These are phyloP conservation scores for Oryza officinalis DNA, from an alignment of 176 grass and related monocot species.

Conservation along the genomic window DNA sequence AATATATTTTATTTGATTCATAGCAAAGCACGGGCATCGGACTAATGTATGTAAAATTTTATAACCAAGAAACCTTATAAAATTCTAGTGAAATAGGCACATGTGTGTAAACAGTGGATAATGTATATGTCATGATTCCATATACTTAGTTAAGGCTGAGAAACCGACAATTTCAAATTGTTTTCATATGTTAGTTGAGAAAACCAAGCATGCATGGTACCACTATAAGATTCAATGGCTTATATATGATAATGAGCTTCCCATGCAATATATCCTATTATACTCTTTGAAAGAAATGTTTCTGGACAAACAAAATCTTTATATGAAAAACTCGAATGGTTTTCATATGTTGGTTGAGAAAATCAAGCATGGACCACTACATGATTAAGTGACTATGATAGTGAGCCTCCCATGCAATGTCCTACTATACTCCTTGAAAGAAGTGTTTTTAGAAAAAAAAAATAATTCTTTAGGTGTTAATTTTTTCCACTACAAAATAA, in stretches of 20 bases:
- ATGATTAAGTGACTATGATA: background rate
- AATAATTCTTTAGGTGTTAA: background rate
- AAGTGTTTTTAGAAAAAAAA: background rate
- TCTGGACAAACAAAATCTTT: background rate
- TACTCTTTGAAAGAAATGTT: background rate
- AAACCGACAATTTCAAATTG: background rate
- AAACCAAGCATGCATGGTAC: background rate
- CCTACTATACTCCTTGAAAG: background rate
- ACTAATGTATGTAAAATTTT: background rate
- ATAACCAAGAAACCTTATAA: background rate
- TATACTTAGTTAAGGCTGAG: background rate
- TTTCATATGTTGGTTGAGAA: background rate
- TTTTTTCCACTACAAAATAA: background rate
- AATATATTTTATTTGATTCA: too few species aligned
- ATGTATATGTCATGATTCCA: background rate
- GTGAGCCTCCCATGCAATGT: background rate
- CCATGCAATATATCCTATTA: background rate
- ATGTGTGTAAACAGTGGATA: background rate
- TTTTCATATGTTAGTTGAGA: background rate
- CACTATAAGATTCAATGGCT: background rate
- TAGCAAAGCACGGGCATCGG: too few species aligned
- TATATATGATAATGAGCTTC: background rate
- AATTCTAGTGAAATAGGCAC: background rate
- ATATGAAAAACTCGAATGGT: background rate
- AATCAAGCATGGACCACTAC: background rate